Conservation (phyloP, 208 protist species). For the Polymyxa betae region DNA sequence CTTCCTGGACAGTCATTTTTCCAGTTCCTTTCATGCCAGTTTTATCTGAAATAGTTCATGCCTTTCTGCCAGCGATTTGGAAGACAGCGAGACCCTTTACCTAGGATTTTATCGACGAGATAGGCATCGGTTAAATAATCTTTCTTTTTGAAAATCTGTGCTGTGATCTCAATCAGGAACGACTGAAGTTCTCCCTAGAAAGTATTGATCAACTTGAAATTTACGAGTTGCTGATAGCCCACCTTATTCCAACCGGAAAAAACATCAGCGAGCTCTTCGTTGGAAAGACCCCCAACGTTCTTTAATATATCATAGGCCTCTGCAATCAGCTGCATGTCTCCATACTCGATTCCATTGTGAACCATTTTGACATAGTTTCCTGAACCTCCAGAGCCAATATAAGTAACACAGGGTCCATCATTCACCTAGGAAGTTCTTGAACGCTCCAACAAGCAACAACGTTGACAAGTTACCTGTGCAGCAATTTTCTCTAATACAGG, state of each 20-base stretch:
- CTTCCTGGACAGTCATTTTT: slow-evolving; percentile 87
- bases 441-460: neutral
- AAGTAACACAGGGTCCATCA: slow-evolving; percentile 56
- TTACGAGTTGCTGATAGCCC: neutral
- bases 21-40: slow-evolving; percentile 96
- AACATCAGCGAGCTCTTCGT: slow-evolving; percentile 85
- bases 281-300: slow-evolving; percentile 80
- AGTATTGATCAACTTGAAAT: neutral
- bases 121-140: slow-evolving; percentile 76
- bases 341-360: slow-evolving; percentile 99
- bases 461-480: slow-evolving; percentile 80
- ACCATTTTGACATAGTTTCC: slow-evolving; percentile 97
- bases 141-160: slow-evolving; percentile 88
- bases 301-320: slow-evolving; percentile 92
- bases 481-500: slow-evolving; percentile 91
- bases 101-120: slow-evolving; percentile 89
- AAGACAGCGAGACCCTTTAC: neutral
- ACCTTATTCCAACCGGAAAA: slow-evolving; percentile 91
- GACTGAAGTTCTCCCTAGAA: slow-evolving; percentile 83
- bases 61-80: neutral
- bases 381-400: slow-evolving; percentile 90
- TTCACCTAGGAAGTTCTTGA: neutral
- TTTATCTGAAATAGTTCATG: slow-evolving; percentile 73
- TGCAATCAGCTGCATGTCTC: slow-evolving; percentile 94
- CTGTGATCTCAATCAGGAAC: slow-evolving; percentile 98